Evolutionary conservation across 257 asterid genomes (phyloP), one percentile per base, ranked within the genome.

Genomic region (Ilex asprella): DNA sequence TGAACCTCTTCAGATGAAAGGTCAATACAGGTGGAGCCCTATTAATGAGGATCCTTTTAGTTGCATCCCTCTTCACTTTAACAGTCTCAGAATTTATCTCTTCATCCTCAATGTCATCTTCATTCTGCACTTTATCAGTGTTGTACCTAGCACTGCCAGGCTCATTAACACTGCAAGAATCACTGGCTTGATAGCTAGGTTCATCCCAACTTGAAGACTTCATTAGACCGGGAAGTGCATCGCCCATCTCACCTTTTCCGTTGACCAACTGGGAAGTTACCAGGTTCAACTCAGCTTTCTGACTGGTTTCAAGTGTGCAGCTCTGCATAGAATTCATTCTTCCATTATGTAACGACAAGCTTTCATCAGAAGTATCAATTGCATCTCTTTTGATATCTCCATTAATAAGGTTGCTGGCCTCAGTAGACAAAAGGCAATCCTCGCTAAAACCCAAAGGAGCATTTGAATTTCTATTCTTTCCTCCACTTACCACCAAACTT

Each of bases 51-150:
- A 85, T 65, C 75, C 82, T 82, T 80, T 85, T 92, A 31, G 81
- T 83, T 50, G 99, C 99, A 69, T 89, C 99, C 81, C 99, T 89
- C 74, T 75, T 77, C 75, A 82, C 96, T 74, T 86, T 89, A 81
- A 85, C 72, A 58, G 54, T 68, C 72, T 77, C 79, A n/a, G 76
- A 47, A 39, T 76, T 70, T 27, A 29, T 78, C 66, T 76, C 77
- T 62, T 81, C 84, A 14, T 76, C 69, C 59, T 73, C 82, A 32
- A 55, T 74, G 41, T 73, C 87, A 62, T 61, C 74, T 87, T 70
- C 65, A 54, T 50, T 63, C 65, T 67, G 78, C 69, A 54, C 73
- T 31, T 65, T 58, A 61, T 70, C 67, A 55, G 78, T 71, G 55
- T 68, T 67, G 52, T 62, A 51, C 59, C 67, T 12, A 29, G 31